Percentiles rank a stretch among this genome's conserved stretches.
These are phyloP conservation scores for Saturnispora halmiae DNA, from an alignment of 805 yeast species.

Conservation along the genomic window DNA sequence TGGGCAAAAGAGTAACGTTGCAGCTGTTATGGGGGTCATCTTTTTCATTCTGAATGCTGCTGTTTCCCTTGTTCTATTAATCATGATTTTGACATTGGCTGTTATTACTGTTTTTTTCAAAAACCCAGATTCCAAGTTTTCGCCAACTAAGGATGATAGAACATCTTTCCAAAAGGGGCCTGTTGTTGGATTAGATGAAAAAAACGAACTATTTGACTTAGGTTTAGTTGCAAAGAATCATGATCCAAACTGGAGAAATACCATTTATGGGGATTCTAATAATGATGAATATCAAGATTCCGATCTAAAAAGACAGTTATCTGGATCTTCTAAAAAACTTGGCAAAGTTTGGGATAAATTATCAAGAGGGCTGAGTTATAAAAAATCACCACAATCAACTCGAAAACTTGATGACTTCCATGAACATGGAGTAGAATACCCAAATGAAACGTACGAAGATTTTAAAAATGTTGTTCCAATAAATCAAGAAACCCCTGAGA, in stretches of 20 bases:
- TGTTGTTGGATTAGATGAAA: slow-evolving; percentile 13
- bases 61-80: slow-evolving; percentile 63
- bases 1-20: slow-evolving; percentile 69
- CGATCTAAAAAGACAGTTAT: slow-evolving; percentile 2
- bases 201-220: slow-evolving; percentile 54
- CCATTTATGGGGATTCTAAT: slow-evolving; percentile 38
- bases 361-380: slow-evolving; percentile 6
- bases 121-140: slow-evolving; percentile 83
- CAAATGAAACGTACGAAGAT: not conserved
- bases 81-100: slow-evolving; percentile 61
- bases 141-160: slow-evolving; percentile 87
- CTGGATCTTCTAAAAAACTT: slow-evolving; percentile 1
- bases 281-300: not conserved
- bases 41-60: slow-evolving; percentile 87
- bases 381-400: not conserved
- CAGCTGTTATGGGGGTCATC: slow-evolving; percentile 85
- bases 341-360: slow-evolving; percentile 9
- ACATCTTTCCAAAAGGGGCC: slow-evolving; percentile 61
- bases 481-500: not conserved
- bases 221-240: slow-evolving; percentile 82
- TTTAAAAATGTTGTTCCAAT: not conserved
- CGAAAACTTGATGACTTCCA: not conserved
- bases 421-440: not conserved
- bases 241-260: slow-evolving; percentile 62
- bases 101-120: slow-evolving; percentile 57